Evolutionary conservation across 2,329 filamentous ascomycete species (phyloP).

Genomic region (Hypoxylon sp.): DNA sequence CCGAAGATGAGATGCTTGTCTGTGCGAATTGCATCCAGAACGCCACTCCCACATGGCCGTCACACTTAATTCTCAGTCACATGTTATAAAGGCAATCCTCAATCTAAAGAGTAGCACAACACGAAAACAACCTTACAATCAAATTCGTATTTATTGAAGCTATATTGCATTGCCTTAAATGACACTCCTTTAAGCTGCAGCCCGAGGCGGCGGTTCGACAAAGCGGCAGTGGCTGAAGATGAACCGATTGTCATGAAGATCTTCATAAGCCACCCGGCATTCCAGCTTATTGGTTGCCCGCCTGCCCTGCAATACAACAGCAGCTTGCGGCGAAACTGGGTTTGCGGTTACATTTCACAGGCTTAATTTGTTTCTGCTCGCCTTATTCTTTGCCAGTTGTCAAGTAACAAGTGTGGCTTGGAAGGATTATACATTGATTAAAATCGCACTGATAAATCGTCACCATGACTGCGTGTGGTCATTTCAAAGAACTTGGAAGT

Average conservation of each 20-base stretch:
- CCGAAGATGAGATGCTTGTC: no score
- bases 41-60: no score
- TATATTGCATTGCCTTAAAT: neutral
- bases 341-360: slow-evolving; percentile 23
- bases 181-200: slow-evolving; percentile 13
- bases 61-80: no score
- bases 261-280: slow-evolving; percentile 27
- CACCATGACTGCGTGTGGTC: neutral
- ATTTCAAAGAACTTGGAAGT: neutral
- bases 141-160: no score
- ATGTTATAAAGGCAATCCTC: no score
- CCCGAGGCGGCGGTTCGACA: slow-evolving; percentile 10
- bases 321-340: slow-evolving; percentile 25
- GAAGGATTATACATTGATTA: neutral
- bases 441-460: neutral
- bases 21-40: no score
- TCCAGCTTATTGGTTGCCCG: slow-evolving; percentile 20
- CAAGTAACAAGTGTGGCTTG: slow-evolving; percentile 15
- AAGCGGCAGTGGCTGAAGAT: slow-evolving; percentile 8
- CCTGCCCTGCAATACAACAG: slow-evolving; percentile 26
- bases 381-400: slow-evolving; percentile 9
- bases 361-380: slow-evolving; percentile 16
- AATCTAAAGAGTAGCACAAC: no score
- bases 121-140: no score
- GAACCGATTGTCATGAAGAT: slow-evolving; percentile 28